These are phyloP conservation scores for Mortierella sp. DNA, from an alignment of 371 early-diverging fungal genomes.

Conservation along the genomic window DNA sequence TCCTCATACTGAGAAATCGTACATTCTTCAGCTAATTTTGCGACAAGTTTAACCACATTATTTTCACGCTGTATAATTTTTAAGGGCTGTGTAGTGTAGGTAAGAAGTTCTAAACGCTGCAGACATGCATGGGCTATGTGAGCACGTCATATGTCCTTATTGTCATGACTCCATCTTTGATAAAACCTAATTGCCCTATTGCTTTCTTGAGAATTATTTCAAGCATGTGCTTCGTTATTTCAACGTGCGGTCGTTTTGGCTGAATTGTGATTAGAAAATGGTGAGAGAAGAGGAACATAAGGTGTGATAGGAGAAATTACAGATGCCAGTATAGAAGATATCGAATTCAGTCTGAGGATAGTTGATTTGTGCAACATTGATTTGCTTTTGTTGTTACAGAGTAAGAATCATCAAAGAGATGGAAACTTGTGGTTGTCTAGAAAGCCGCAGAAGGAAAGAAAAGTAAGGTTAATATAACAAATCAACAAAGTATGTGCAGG, in stretches of 20 bases:
- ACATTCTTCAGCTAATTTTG: too few species aligned
- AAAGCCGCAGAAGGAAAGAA: background rate
- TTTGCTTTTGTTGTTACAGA: background rate
- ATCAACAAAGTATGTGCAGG: background rate
- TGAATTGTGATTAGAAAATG: constrained; percentile 7
- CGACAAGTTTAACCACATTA: too few species aligned
- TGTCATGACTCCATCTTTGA: constrained; percentile 1
- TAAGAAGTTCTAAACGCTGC: too few species aligned
- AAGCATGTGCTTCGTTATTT: too few species aligned
- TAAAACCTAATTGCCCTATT: too few species aligned
- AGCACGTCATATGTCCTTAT: too few species aligned
- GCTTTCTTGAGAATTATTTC: too few species aligned
- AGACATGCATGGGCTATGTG: too few species aligned
- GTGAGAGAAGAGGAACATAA: constrained; percentile 18
- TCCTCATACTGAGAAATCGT: too few species aligned
- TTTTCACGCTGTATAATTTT: too few species aligned
- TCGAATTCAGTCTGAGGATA: background rate
- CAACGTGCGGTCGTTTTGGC: background rate
- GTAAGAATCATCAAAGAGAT: background rate
- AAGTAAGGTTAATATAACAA: background rate
- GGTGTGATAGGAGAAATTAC: constrained; percentile 14
- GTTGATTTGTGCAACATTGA: background rate
- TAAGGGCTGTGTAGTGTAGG: too few species aligned
- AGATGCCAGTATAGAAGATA: background rate
- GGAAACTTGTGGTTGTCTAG: background rate